Evolutionary conservation across 306 rosid genomes (phyloP), one percentile per base, ranked within the genome.

Genomic region (Vigna trinervia): DNA sequence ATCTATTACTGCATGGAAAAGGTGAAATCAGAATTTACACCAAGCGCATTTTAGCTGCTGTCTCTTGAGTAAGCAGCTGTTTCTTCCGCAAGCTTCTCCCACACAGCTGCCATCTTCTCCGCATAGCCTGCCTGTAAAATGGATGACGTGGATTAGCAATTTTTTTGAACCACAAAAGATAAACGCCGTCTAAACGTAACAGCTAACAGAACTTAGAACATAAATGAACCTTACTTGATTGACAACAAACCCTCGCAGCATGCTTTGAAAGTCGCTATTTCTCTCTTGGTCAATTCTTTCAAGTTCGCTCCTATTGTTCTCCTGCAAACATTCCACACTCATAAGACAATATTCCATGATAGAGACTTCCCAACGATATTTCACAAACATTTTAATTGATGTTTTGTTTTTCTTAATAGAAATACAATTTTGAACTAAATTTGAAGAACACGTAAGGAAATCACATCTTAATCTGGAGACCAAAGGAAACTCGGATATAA

Each of bases 21-120:
- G 47, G 66, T 50, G 20, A 62, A 77, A 65, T 28, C 80, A 65
- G 83, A 78, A 77, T 81, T 58, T 87, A 89, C 91, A 93, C 82
- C 73, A 69, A 58, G 50, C 39, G 74, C 38, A 61, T 39, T 84
- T 85, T 84, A 90, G 86, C 87, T 81, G 88, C 79, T 69, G 67
- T 84, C 86, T 59, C 84, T 85, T 4, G 78, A 71, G 67, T 92
- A 89, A 11, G 79, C 60, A 52, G 78, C 58, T 0, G 96, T 92
- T 68, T 94, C 98, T 84, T 94, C 96, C 1, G 94, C 92, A 43
- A 95, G 89, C 86, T 85, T 92, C 34, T 86, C 84, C 98, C 97
- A 90, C 39, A 90, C 96, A 60, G 86, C 83, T 81, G 92, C 92
- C 75, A 84, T 88, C 79, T 90, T 95, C 84, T 95, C 97, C 0